Base-by-base conservation (phyloP, 257 asterid species). In the Rauvolfia tetraphylla region DNA sequence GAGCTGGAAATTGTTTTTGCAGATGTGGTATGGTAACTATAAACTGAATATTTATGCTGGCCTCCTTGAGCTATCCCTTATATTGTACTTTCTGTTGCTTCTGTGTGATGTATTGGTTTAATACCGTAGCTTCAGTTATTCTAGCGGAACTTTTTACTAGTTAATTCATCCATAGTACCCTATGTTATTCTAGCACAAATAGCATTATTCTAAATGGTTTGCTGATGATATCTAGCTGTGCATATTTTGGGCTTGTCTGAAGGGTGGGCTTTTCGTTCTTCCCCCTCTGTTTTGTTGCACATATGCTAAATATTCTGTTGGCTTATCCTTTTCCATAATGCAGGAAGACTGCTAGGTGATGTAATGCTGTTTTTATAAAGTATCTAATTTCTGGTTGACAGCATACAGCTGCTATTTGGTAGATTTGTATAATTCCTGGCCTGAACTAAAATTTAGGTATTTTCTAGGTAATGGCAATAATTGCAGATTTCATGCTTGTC, bases 401-500 rank as follows among this genome's bases (percentile, higher is more conserved):
- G 38, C 61, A 3, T 5, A n/a, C 29, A 8, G 22, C 7, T 33
- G 54, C 20, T 22, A 57, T 57, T 56, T 22, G 61, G 23, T 72
- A 72, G n/a, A 17, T 27, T 25, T 51, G 27, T 27, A 39, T 51
- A 38, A 25, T 54, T 76, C 36, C 33, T 23, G 8, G 38, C 18
- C 72, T 22, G 0, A 67, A 38, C 20, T 66, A 18, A 46, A 46
- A 4, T 61, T 13, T n/a, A 51, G 78, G 48, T 81, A 78, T 54
- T 51, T 6, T 5, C 57, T 81, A 92, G 97, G 97, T 87, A 75
- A 94, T 92, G 98, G 97, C 98, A 51, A 75, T 94, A 74, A 86
- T 94, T 79, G 98, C 98, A 73, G 98, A 92, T 87, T 94, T 92
- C 87, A 94, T 92, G 98, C 97, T 92, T 53, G 97, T 94, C 61